Evolutionary conservation across 2,329 filamentous ascomycete genomes (phyloP).

Genomic region (Neofusicoccum kwambonambiense): DNA sequence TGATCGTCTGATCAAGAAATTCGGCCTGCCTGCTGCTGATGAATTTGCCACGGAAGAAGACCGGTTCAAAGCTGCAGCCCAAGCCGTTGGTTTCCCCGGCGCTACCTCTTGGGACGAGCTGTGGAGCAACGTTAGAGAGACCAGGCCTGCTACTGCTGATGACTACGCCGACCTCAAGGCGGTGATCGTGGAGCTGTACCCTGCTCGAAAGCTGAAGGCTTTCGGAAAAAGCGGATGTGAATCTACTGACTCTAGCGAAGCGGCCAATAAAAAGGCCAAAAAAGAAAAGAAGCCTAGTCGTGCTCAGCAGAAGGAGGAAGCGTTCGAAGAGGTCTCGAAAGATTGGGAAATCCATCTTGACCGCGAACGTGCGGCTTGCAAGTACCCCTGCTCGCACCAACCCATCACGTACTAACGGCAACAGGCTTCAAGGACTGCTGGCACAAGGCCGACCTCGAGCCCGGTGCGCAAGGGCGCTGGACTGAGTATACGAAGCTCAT

Average conservation of each 20-base stretch:
- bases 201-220: neutral
- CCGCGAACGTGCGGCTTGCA: slow-evolving; percentile 37
- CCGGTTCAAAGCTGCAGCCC: neutral
- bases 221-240: neutral
- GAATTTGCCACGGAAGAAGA: neutral
- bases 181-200: neutral
- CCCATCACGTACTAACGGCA: neutral
- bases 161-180: neutral
- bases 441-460: slow-evolving; percentile 46
- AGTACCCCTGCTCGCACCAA: neutral
- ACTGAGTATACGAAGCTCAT: slow-evolving; percentile 26
- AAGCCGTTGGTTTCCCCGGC: neutral
- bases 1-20: neutral
- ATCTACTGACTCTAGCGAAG: neutral
- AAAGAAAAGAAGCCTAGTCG: neutral
- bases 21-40: neutral
- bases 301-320: neutral
- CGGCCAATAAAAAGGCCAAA: neutral
- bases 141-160: neutral
- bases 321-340: slow-evolving; percentile 17
- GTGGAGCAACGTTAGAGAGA: neutral
- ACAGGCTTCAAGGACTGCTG: slow-evolving; percentile 45
- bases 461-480: slow-evolving; percentile 39
- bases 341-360: slow-evolving; percentile 32
- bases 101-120: neutral